These are phyloP conservation scores for Colletotrichum lini DNA, from an alignment of 2,329 filamentous ascomycete species.

Conservation along the genomic window DNA sequence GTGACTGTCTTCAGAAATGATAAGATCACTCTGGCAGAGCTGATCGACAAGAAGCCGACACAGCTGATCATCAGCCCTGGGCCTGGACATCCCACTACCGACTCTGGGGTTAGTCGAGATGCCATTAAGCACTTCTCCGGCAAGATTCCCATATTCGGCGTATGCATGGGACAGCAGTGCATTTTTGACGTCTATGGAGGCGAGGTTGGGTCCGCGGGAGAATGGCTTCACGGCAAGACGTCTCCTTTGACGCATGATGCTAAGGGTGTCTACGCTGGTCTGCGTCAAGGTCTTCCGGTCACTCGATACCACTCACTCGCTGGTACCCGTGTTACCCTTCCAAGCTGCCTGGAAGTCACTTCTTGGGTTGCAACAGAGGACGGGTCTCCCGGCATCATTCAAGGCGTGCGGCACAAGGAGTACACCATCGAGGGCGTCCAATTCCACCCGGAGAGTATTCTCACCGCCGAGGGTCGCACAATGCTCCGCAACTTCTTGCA, in stretches of 20 bases:
- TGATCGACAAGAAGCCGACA: conserved; percentile 87
- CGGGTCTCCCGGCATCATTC: conserved; percentile 88
- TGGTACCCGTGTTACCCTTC: conserved; percentile 89
- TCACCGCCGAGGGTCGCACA: conserved; percentile 87
- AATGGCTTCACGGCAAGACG: conserved; percentile 98
- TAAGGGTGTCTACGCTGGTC: conserved; percentile 90
- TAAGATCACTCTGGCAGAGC: conserved; percentile 86
- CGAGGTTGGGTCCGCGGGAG: conserved; percentile 90
- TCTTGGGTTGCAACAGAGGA: conserved; percentile 88
- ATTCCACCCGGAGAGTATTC: conserved; percentile 97
- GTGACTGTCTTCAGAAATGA: conserved; percentile 95
- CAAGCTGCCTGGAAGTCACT: conserved; percentile 87
- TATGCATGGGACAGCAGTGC: conserved; percentile 99
- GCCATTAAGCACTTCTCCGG: conserved; percentile 93
- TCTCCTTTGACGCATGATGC: conserved; percentile 90
- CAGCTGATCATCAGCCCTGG: conserved; percentile 96
- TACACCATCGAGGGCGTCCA: conserved; percentile 95
- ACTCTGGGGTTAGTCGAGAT: conserved; percentile 93
- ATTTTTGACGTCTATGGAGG: conserved; percentile 96
- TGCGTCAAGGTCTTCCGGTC: conserved; percentile 86
- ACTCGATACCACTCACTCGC: conserved; percentile 97
- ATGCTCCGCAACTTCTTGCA: conserved; percentile 95
- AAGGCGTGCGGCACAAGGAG: conserved; percentile 95
- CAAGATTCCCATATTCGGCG: conserved; percentile 96
- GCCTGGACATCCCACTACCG: conserved; percentile 90